Percentiles rank a stretch among this genome's conserved stretches.
Evolutionary conservation across 2,329 filamentous ascomycete species (phyloP).

Genomic region (Sporothrix phasma): DNA sequence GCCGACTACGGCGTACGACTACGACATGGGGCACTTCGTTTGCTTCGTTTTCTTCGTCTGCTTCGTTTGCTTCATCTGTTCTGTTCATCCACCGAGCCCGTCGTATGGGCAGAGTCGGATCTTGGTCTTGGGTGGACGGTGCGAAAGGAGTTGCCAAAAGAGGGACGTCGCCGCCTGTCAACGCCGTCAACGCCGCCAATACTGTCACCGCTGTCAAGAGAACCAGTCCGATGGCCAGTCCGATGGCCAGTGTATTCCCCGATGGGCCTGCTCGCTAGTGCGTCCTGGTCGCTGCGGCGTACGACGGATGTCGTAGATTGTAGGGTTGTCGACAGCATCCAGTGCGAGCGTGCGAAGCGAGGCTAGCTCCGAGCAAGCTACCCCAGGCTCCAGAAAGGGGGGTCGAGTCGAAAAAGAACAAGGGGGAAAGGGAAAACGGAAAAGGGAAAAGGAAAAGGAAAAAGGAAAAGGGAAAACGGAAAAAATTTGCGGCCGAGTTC

Average conservation of each 20-base stretch:
- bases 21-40: no score
- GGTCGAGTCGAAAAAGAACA: background rate
- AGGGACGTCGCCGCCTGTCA: background rate
- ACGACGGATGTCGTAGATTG: background rate
- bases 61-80: no score
- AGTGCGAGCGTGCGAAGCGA: no score
- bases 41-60: background rate
- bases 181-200: no score
- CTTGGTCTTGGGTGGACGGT: background rate
- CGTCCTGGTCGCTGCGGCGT: no score
- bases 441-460: background rate
- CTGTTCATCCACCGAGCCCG: no score
- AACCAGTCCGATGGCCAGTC: no score
- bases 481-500: background rate
- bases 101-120: no score
- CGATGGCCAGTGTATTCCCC: background rate
- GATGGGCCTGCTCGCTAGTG: background rate
- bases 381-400: background rate
- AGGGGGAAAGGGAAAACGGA: background rate
- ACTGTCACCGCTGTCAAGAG: no score
- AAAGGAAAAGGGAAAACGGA: no score
- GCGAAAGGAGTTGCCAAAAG: background rate
- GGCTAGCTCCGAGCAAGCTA: background rate
- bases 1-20: no score
- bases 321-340: background rate